Conservation (phyloP, 352 stramenopile species). For the Peronospora destructor region DNA sequence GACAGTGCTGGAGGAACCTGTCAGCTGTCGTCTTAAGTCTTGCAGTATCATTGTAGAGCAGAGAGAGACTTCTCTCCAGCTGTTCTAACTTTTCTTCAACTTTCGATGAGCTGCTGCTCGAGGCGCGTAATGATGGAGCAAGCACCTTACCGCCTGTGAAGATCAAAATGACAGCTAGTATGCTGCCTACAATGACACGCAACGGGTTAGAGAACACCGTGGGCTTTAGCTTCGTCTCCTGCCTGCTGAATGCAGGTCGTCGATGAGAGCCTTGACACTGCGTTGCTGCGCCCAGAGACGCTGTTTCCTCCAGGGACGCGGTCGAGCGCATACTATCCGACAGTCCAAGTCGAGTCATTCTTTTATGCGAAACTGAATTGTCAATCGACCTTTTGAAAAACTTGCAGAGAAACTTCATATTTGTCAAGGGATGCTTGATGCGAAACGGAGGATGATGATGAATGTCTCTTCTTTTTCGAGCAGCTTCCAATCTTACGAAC, state of each 20-base stretch:
- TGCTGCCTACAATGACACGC: slow-evolving; percentile 5
- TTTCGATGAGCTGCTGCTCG: background rate
- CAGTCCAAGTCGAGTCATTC: slow-evolving; percentile 30
- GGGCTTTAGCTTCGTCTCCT: slow-evolving; percentile 6
- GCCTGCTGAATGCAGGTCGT: background rate
- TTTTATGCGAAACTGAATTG: slow-evolving; percentile 23
- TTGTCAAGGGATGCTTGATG: too few species aligned
- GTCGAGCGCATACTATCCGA: slow-evolving; percentile 38
- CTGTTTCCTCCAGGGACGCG: slow-evolving; percentile 18
- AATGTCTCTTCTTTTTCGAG: too few species aligned
- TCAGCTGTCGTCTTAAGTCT: slow-evolving; percentile 14
- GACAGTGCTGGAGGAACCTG: slow-evolving; percentile 23
- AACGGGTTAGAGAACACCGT: slow-evolving; percentile 7
- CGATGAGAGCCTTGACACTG: slow-evolving; percentile 7
- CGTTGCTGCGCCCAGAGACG: slow-evolving; percentile 9
- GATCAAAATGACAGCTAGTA: slow-evolving; percentile 16
- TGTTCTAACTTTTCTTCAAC: slow-evolving; percentile 21
- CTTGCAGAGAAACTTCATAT: too few species aligned
- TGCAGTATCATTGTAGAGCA: slow-evolving; percentile 16
- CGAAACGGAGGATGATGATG: too few species aligned
- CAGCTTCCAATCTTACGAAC: too few species aligned
- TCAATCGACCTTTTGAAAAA: slow-evolving; percentile 7
- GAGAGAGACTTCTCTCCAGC: slow-evolving; percentile 22
- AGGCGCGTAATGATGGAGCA: background rate
- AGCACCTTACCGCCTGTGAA: slow-evolving; percentile 3